Conservation (phyloP, 225 moss, liverwort and hornwort species). For the Takakia lepidozioides region DNA sequence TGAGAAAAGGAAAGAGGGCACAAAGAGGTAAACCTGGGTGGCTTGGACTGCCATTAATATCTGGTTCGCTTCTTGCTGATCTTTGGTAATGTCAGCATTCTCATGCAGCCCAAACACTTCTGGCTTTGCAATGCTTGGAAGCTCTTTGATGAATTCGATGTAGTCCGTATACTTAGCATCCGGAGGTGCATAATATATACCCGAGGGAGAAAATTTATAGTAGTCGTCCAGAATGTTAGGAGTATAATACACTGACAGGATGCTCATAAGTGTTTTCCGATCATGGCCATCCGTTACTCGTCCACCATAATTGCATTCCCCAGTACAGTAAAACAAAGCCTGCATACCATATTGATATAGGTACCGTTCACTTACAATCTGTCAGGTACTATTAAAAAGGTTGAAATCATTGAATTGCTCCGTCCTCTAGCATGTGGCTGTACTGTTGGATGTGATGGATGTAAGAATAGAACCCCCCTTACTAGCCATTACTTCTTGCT, state of each 20-base stretch:
- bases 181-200: conserved; percentile 46
- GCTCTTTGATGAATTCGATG: conserved; percentile 54
- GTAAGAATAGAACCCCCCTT: no score
- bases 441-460: conserved; percentile 1
- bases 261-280: conserved; percentile 54
- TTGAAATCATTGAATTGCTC: no score
- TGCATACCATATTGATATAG: no score
- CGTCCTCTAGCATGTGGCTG: no score
- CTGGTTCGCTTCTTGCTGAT: conserved; percentile 58
- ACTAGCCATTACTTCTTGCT: no score
- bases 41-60: conserved; percentile 47
- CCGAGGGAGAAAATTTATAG: conserved; percentile 51
- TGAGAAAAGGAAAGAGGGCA: no score
- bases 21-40: conserved; percentile 21
- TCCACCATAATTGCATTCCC: conserved; percentile 73
- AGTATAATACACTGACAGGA: conserved; percentile 39
- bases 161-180: conserved; percentile 53
- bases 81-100: conserved; percentile 62
- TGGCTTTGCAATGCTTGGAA: conserved; percentile 53
- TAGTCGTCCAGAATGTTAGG: conserved; percentile 55
- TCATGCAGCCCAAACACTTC: conserved; percentile 68
- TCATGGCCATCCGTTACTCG: conserved; percentile 66
- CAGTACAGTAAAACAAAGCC: conserved; percentile 58
- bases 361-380: no score
- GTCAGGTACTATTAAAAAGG: no score